phyloP scores from a whole-genome alignment of 331 rosid species.

The Pyracantha coccinea region DNA sequence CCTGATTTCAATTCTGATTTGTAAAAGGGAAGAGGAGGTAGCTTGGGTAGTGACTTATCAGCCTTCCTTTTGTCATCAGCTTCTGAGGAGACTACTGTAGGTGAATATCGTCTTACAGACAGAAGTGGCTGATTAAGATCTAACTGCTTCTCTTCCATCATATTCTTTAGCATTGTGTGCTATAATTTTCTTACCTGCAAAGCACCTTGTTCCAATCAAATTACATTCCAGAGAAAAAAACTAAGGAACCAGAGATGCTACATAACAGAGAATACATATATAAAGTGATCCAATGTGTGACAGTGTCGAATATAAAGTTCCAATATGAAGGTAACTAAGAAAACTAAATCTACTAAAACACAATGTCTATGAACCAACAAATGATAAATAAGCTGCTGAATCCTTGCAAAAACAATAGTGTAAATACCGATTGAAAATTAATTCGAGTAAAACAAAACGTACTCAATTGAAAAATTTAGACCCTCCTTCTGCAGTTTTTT shows the following conservation, averaged over 20 bases:
- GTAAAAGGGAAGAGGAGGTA: constrained; percentile 46
- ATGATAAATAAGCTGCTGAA: not conserved
- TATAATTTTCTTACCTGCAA: constrained; percentile 29
- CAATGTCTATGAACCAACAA: not conserved
- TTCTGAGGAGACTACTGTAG: constrained; percentile 32
- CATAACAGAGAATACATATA: not conserved
- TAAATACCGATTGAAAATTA: not conserved
- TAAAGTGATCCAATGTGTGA: not conserved
- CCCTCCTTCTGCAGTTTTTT: not conserved
- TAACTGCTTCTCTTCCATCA: constrained; percentile 80
- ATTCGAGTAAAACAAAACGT: not conserved
- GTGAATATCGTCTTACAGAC: constrained; percentile 75
- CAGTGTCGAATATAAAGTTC: not conserved
- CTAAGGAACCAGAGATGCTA: not conserved
- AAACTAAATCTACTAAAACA: not conserved
- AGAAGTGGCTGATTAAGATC: constrained; percentile 79
- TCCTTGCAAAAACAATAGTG: not conserved
- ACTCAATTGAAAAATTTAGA: not conserved
- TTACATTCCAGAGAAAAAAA: constrained; percentile 11
- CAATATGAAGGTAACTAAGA: not conserved
- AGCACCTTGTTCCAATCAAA: constrained; percentile 17
- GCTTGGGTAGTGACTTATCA: constrained; percentile 33
- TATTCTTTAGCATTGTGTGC: constrained; percentile 29
- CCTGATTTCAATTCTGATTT: constrained; percentile 79
- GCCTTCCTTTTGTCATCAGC: constrained; percentile 28